A percentile compares a stretch with the other conserved stretches of the same genome.
Conservation (phyloP, 2,329 filamentous ascomycete genomes). For the Fusarium multiceps region DNA sequence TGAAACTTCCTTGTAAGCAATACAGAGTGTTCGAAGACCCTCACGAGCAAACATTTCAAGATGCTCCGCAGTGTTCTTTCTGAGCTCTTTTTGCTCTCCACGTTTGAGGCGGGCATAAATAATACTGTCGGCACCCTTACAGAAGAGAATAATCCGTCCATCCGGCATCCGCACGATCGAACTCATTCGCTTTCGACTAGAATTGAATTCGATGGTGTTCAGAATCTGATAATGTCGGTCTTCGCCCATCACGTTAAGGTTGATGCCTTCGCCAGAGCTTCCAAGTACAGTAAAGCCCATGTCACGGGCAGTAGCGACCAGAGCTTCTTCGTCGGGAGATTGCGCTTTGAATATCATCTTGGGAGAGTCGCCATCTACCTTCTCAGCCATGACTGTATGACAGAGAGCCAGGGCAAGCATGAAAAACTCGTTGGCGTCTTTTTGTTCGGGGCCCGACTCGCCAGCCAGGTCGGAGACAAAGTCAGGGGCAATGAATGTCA, state of each 20-base stretch:
- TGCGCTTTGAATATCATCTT: slow-evolving; percentile 96
- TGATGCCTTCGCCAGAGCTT: slow-evolving; percentile 80
- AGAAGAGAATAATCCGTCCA: slow-evolving; percentile 88
- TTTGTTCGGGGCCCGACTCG: slow-evolving; percentile 79
- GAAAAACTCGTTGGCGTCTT: slow-evolving; percentile 83
- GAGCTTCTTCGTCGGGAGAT: slow-evolving; percentile 93
- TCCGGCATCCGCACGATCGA: slow-evolving; percentile 96
- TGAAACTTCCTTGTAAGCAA: slow-evolving; percentile 82
- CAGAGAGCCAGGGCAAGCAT: slow-evolving; percentile 97
- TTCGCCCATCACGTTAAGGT: slow-evolving; percentile 86
- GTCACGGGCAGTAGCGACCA: slow-evolving; percentile 93
- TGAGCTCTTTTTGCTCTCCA: slow-evolving; percentile 86
- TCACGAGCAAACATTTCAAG: slow-evolving; percentile 97
- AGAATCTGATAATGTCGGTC: slow-evolving; percentile 88
- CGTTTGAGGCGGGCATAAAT: slow-evolving; percentile 91
- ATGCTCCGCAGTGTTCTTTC: slow-evolving; percentile 87
- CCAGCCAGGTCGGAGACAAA: slow-evolving; percentile 87
- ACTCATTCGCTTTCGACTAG: slow-evolving; percentile 96
- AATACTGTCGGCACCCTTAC: slow-evolving; percentile 96
- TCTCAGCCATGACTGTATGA: slow-evolving; percentile 94
- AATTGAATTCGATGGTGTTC: slow-evolving; percentile 98
- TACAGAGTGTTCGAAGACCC: slow-evolving; percentile 92
- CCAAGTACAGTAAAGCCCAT: slow-evolving; percentile 95
- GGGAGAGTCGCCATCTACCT: slow-evolving; percentile 87
- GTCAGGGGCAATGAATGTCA: slow-evolving; percentile 93